Evolutionary conservation across 768 basidiomycete genomes (phyloP), one percentile per base, ranked within the genome.

Genomic region (Boletus rubescentipes): DNA sequence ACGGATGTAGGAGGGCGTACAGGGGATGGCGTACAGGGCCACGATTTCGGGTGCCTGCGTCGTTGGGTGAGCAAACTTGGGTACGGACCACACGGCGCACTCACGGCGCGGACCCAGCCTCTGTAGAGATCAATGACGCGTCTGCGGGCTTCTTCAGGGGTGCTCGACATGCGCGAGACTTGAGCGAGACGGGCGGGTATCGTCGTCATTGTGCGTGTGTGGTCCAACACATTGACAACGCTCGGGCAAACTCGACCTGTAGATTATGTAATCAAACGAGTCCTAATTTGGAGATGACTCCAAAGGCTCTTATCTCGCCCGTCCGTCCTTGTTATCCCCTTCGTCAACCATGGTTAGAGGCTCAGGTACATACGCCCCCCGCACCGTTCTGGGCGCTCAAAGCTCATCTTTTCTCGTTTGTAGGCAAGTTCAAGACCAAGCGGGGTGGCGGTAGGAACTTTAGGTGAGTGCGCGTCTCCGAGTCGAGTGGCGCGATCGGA

Each of bases 151-250:
- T 89, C 84, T n/a, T 74, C 71, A 7, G 77, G 66, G 54, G 63
- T 77, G 20, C 73, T 65, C 0, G 91, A 91, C n/a, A 79, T 71
- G 35, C 79, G 76, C 4, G 89, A 80, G 6, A 83, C 66, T 58
- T 82, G 84, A 16, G 96, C 91, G 9, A 99, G 82, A 36, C 96
- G 86, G 38, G 93, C 72, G 16, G 96, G 95, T 70, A 98, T 98
- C 45, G 92, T 97, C 4, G 85, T 81, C 85, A 89, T 87, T 31
- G 26, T 26, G 3, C 6, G 26, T 26, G 3, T 26, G 4, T 3
- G 6, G 26, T 26, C 26, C 26, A 26, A 26, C 26, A 26, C 26
- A 4, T 26, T n/a, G n/a, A n/a, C n/a, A 0, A 11, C 0, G 10
- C 34, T 55, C 54, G 61, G 51, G 35, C 30, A 11, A 46, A 46